These are phyloP conservation scores for Eutrema salsugineum DNA, from an alignment of 441 rosid species.

Conservation along the genomic window DNA sequence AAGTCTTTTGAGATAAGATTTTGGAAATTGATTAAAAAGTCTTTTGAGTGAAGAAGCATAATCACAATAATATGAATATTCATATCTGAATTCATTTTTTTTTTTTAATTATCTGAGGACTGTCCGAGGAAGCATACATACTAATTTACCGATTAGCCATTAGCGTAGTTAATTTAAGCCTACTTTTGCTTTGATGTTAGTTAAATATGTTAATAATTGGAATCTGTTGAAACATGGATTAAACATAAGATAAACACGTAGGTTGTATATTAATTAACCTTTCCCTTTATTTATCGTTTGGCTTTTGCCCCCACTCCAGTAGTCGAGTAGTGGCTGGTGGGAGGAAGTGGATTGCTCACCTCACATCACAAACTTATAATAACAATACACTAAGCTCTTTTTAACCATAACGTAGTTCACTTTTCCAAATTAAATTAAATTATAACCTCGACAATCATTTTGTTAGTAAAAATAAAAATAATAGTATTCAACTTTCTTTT, in stretches of 20 bases:
- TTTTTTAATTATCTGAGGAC: no score
- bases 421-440: slow-evolving; percentile 2
- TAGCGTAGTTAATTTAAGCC: background rate
- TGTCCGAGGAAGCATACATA: background rate
- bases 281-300: background rate
- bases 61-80: no score
- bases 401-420: background rate
- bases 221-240: slow-evolving; percentile 3
- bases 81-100: no score
- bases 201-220: background rate
- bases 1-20: background rate
- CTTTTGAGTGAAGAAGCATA: background rate
- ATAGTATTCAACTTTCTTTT: no score
- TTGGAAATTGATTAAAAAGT: no score
- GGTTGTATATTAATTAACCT: background rate
- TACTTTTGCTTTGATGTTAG: background rate
- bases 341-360: slow-evolving; percentile 19
- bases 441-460: background rate
- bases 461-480: no score
- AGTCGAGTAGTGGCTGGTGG: slow-evolving; percentile 16
- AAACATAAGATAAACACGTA: background rate
- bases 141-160: background rate
- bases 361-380: slow-evolving; percentile 17
- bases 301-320: slow-evolving; percentile 31
- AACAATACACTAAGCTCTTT: slow-evolving; percentile 13